Evolutionary conservation across 2,329 filamentous ascomycete species (phyloP), one percentile per base, ranked within the genome.

Genomic region (Helotiales sp.): DNA sequence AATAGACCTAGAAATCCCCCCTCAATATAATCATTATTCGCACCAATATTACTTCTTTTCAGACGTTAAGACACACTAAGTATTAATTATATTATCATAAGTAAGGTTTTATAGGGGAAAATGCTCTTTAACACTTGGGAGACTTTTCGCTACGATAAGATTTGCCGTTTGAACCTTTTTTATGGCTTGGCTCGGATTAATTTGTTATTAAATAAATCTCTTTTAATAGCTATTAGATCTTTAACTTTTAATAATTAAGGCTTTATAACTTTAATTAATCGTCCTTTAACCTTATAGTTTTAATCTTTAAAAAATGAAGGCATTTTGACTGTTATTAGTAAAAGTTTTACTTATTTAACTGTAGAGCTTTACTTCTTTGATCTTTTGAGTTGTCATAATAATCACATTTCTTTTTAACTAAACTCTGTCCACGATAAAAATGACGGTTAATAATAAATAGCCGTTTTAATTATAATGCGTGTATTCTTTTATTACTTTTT

Each of bases 311-410:
- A 54, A 13, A 54, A 54, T 28, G 50, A 54, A 54, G 50, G 50
- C 10, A 75, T 76, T 47, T 72, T 74, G 10, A 69, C 71, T 0
- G 57, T 69, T 37, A 77, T 78, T 10, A 13, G 28, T 20, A 50
- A 20, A 50, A 50, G 47, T 32, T 30, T 11, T 32, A 77, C 73
- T 13, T 78, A 77, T 49, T 58, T 65, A 13, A 63, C 71, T 15
- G 65, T 71, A 3, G 73, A 77, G 43, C 65, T 69, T 17, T 78
- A 77, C 65, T 50, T 76, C 20, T 63, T 70, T 1, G 75, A 76
- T 68, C 70, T 73, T 10, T 59, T 78, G 6, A 65, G 67, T 49
- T 70, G 64, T 40, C 73, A 78, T 57, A 71, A 77, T 50, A 76
- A 69, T 49, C 73, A 71, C 4, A 69, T 78, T 17, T 61, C 61